These are phyloP conservation scores for Diplodia scrobiculata DNA, from an alignment of 2,329 filamentous ascomycete genomes.

Conservation along the genomic window DNA sequence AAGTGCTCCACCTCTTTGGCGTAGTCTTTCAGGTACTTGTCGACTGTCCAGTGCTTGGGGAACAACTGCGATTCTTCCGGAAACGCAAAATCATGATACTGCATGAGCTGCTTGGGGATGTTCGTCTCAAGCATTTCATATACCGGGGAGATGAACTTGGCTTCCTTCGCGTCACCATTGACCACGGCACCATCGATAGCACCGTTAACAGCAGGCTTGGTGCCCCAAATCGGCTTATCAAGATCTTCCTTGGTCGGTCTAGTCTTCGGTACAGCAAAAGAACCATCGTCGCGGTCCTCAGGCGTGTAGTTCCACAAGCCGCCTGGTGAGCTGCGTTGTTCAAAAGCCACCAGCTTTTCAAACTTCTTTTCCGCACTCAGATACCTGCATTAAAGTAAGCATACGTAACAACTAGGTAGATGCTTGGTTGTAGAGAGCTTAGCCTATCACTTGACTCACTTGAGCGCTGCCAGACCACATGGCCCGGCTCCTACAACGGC, in stretches of 20 bases:
- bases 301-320: conserved; percentile 84
- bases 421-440: neutral
- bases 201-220: conserved; percentile 5
- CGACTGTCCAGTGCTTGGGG: conserved; percentile 70
- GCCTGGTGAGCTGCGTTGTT: conserved; percentile 75
- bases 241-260: conserved; percentile 51
- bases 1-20: conserved; percentile 66
- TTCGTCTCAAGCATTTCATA: conserved; percentile 85
- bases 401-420: neutral
- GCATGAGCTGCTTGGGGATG: conserved; percentile 79
- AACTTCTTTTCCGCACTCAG: conserved; percentile 72
- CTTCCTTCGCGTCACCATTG: conserved; percentile 41
- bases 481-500: conserved; percentile 84
- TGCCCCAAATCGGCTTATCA: conserved; percentile 63
- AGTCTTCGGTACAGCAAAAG: conserved; percentile 66
- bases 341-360: conserved; percentile 72
- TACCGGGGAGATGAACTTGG: conserved; percentile 77
- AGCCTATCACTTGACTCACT: conserved; percentile 47
- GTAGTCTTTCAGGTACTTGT: conserved; percentile 73
- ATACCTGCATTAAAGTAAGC: conserved; percentile 55
- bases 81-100: conserved; percentile 71
- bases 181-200: conserved; percentile 1
- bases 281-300: conserved; percentile 50
- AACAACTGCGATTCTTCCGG: conserved; percentile 68
- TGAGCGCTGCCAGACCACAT: conserved; percentile 74